Conservation (phyloP, 2,329 filamentous ascomycete genomes). For the Geosmithia flava region DNA sequence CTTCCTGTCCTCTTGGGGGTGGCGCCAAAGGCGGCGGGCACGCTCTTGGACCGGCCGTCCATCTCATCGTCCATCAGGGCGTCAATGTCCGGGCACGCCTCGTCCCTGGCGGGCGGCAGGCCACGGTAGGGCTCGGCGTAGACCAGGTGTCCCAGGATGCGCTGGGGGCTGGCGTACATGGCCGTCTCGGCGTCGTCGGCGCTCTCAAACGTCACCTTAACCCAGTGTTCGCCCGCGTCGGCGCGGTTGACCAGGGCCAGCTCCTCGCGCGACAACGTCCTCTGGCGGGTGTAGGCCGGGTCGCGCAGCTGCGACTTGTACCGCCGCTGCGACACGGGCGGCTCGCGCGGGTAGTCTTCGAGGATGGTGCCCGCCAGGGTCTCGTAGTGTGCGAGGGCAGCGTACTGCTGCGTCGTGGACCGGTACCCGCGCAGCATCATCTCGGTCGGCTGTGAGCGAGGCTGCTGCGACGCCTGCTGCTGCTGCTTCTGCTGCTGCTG, state of each 20-base stretch:
- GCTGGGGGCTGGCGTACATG: conserved; percentile 57
- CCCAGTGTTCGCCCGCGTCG: conserved; percentile 82
- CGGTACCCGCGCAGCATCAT: conserved; percentile 76
- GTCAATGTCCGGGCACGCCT: conserved; percentile 43
- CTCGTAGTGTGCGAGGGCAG: conserved; percentile 81
- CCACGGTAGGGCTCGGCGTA: conserved; percentile 60
- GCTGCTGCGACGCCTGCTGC: conserved; percentile 15
- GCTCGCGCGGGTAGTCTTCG: conserved; percentile 83
- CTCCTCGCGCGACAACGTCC: conserved; percentile 57
- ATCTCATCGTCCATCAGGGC: conserved; percentile 18
- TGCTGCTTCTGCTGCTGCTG: conserved; percentile 23
- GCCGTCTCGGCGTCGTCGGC: conserved; percentile 59
- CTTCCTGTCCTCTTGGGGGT: conserved; percentile 12
- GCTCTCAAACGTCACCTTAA: conserved; percentile 74
- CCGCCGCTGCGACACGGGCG: conserved; percentile 56
- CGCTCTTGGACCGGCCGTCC: conserved; percentile 8
- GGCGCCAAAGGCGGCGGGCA: conserved; percentile 3
- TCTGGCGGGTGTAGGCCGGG: conserved; percentile 53
- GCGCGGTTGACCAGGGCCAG: conserved; percentile 70
- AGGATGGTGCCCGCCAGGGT: conserved; percentile 75
- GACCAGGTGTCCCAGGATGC: conserved; percentile 57
- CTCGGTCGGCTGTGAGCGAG: conserved; percentile 41
- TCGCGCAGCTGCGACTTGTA: conserved; percentile 67
- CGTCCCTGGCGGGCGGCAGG: conserved; percentile 50
- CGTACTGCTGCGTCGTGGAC: conserved; percentile 58